Evolutionary conservation across 2,329 filamentous ascomycete genomes (phyloP).

Genomic region (Ceratocystiopsis sp.): DNA sequence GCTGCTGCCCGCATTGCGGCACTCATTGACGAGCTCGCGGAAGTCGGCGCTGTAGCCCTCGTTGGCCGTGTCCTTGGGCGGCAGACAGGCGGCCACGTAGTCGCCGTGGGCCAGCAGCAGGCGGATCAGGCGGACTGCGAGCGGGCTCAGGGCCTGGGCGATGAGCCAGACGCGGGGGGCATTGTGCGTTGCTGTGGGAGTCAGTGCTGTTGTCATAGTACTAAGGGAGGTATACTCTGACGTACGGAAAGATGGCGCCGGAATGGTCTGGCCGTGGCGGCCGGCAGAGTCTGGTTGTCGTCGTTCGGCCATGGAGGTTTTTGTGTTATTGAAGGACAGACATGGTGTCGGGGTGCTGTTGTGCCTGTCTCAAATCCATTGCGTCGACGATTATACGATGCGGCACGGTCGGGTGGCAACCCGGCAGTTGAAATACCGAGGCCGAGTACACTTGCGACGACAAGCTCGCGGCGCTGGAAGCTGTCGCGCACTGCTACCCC

Average conservation of each 20-base stretch:
- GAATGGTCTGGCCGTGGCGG: constrained; percentile 25
- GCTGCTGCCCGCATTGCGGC: constrained; percentile 21
- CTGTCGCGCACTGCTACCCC: no score
- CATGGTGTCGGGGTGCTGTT: no score
- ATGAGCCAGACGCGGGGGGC: constrained; percentile 85
- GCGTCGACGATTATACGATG: no score
- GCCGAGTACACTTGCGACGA: no score
- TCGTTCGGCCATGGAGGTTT: no score
- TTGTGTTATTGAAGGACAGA: no score
- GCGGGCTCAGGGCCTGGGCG: constrained; percentile 69
- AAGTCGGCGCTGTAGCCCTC: constrained; percentile 63
- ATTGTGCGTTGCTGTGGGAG: constrained; percentile 39
- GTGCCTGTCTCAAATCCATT: no score
- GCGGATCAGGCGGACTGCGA: constrained; percentile 66
- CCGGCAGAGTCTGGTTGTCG: constrained; percentile 12
- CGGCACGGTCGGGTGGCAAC: no score
- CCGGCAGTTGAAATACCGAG: no score
- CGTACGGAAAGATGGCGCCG: constrained; percentile 33
- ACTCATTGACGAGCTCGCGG: constrained; percentile 57
- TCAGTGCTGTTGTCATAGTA: no score
- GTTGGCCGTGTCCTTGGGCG: constrained; percentile 62
- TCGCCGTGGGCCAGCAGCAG: constrained; percentile 82
- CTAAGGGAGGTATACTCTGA: neutral
- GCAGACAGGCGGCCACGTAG: constrained; percentile 70
- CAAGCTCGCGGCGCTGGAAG: no score